Evolutionary conservation across 192 early-diverging fungal genomes (phyloP).

Genomic region (Chytriomyces sp.): DNA sequence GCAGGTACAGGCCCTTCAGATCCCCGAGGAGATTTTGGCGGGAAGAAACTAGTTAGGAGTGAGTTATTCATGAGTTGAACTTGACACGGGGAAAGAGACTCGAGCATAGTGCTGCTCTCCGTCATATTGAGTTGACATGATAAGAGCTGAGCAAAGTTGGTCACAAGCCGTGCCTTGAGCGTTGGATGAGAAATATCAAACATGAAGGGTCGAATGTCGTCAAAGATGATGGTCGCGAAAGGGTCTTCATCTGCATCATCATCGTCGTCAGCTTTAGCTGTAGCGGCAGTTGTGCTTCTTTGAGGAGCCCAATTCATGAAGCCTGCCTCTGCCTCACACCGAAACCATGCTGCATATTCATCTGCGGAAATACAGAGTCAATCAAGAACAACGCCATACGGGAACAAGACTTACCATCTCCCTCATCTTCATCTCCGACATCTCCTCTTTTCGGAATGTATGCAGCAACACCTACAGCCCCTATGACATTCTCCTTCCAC

Average conservation of each 20-base stretch:
- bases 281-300: background rate
- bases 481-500: slow-evolving; percentile 35
- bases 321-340: slow-evolving; percentile 13
- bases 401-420: background rate
- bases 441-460: background rate
- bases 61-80: slow-evolving; percentile 22
- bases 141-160: slow-evolving; percentile 39
- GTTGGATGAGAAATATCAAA: slow-evolving; percentile 26
- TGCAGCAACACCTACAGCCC: slow-evolving; percentile 8
- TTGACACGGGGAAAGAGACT: slow-evolving; percentile 10
- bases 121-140: slow-evolving; percentile 34
- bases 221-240: slow-evolving; percentile 44
- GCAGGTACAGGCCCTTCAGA: background rate
- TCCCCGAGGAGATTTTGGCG: background rate
- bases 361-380: slow-evolving; percentile 17
- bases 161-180: slow-evolving; percentile 25
- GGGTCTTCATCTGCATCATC: slow-evolving; percentile 36
- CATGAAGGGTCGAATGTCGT: slow-evolving; percentile 38
- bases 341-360: slow-evolving; percentile 30
- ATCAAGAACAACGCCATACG: background rate
- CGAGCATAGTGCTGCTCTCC: slow-evolving; percentile 14
- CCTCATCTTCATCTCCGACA: background rate
- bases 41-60: slow-evolving; percentile 30
- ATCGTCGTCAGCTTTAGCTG: background rate
- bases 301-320: slow-evolving; percentile 39